Evolutionary conservation across 2,329 filamentous ascomycete genomes (phyloP), one percentile per base, ranked within the genome.

Genomic region (Fusarium penzigii): DNA sequence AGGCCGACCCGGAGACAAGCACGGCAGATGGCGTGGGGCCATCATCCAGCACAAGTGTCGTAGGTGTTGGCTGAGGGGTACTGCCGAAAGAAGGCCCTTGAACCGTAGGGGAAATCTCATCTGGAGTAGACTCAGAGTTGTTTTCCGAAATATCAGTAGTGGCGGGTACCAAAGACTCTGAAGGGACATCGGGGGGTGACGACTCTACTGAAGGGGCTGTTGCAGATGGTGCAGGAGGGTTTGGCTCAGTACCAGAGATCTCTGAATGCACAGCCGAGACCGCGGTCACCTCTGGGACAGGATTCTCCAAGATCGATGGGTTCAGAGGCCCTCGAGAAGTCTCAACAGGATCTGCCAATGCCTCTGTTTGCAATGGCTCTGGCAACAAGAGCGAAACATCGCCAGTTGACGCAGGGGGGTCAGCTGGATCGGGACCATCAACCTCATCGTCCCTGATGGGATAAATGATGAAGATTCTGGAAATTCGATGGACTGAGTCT

Each of bases 381-480:
- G 47, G 12, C 7, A 43, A 40, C 3, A 45, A 32, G n/a, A 39
- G 34, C 13, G 20, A 36, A 36, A 11, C 20, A 17, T 17, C 32
- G n/a, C 29, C 43, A 25, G 51, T 20, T 2, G 47, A 25, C 4
- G 29, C 38, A 5, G 51, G 47, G 2, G 56, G 38, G 47, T 47
- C 39, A 11, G 48, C 38, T 13, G 51, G 42, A 29, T 57, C 50
- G 29, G 52, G 39, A 17, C 49, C 44, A 16, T 29, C 16, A 29
- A 58, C 53, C 2, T 48, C 48, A 17, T 58, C 39, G 14, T 44
- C 43, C 12, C 49, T 52, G 10, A 51, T n/a, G 7, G 59, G 48
- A 16, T 55, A 56, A 36, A 61, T 58, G 13, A 57, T 57, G 47
- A 72, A 73, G 25, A 73, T 56, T 42, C 70, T 73, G 36, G 68